These are phyloP conservation scores for Trypanosoma lewisi DNA, from an alignment of 208 protist genomes.

Conservation along the genomic window DNA sequence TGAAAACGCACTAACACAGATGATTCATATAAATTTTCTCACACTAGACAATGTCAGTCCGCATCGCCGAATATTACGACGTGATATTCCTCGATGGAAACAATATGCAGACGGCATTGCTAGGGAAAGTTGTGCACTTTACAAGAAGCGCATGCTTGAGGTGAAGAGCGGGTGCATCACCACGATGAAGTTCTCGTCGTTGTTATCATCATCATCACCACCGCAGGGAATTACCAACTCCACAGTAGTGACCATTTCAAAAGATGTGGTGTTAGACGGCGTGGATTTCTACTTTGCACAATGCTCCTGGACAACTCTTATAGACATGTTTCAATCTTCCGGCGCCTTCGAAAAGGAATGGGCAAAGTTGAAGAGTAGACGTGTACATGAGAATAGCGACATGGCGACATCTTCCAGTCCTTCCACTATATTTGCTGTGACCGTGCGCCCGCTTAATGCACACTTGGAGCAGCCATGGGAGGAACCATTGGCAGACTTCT, in stretches of 20 bases:
- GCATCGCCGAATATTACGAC: not conserved
- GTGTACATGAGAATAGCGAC: not conserved
- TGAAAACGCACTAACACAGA: not conserved
- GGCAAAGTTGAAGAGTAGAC: not conserved
- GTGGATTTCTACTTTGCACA: not conserved
- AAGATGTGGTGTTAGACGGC: not conserved
- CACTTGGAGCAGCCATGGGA: slow-evolving; percentile 26
- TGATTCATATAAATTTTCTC: slow-evolving; percentile 5
- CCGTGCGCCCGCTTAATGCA: slow-evolving; percentile 4
- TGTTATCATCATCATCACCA: too few species aligned
- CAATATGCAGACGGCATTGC: not conserved
- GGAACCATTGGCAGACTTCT: slow-evolving; percentile 18
- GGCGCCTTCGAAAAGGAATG: not conserved
- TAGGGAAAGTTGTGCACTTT: not conserved
- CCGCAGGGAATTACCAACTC: not conserved
- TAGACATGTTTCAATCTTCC: not conserved
- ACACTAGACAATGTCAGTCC: slow-evolving; percentile 24
- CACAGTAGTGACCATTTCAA: not conserved
- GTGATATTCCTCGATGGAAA: slow-evolving; percentile 20
- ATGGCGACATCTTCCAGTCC: not conserved
- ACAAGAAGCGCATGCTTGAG: slow-evolving; percentile 11
- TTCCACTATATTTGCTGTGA: not conserved
- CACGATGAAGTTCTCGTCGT: not conserved
- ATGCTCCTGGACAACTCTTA: slow-evolving; percentile 2
- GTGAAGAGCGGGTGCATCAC: slow-evolving; percentile 12